A percentile compares a stretch with the other conserved stretches of the same genome.
Conservation (phyloP, 2,329 filamentous ascomycete species). For the Pseudodiploospora longispora region DNA sequence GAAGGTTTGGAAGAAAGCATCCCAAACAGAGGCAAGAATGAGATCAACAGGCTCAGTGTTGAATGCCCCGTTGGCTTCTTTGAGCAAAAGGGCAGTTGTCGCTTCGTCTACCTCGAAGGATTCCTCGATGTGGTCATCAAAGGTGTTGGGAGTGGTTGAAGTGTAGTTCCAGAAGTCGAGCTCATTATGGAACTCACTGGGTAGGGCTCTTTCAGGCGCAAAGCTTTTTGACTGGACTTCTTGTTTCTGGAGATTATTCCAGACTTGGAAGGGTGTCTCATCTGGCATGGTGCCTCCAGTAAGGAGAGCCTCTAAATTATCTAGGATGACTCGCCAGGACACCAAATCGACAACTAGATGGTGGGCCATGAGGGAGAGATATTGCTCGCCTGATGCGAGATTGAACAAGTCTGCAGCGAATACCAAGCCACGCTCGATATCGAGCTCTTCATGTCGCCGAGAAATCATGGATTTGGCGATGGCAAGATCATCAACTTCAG, state of each 20-base stretch:
- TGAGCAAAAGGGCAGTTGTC: slow-evolving; percentile 10
- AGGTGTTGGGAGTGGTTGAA: too few relatives aligned
- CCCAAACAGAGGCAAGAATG: slow-evolving; percentile 20
- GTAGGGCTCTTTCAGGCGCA: neutral
- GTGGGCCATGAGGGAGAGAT: slow-evolving; percentile 21
- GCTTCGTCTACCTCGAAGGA: too few relatives aligned
- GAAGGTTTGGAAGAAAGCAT: slow-evolving; percentile 23
- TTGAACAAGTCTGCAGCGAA: slow-evolving; percentile 2
- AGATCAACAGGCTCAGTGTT: slow-evolving; percentile 24
- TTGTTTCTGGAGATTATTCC: neutral
- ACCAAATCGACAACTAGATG: slow-evolving; percentile 32
- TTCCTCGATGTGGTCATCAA: too few relatives aligned
- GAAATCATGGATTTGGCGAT: slow-evolving; percentile 1
- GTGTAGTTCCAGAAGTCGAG: slow-evolving; percentile 3
- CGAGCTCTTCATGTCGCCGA: slow-evolving; percentile 3
- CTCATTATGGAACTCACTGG: neutral
- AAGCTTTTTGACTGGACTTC: neutral
- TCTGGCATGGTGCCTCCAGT: slow-evolving; percentile 5
- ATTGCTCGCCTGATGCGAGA: slow-evolving; percentile 8
- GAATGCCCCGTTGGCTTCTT: slow-evolving; percentile 15
- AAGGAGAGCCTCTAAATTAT: slow-evolving; percentile 32
- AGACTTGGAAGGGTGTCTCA: neutral
- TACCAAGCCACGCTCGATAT: slow-evolving; percentile 5
- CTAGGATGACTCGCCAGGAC: slow-evolving; percentile 33
- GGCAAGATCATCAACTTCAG: neutral